Percentiles rank a stretch among this genome's conserved stretches.
Evolutionary conservation across 495 filamentous ascomycete genomes (phyloP).

Genomic region (Viridothelium virens): DNA sequence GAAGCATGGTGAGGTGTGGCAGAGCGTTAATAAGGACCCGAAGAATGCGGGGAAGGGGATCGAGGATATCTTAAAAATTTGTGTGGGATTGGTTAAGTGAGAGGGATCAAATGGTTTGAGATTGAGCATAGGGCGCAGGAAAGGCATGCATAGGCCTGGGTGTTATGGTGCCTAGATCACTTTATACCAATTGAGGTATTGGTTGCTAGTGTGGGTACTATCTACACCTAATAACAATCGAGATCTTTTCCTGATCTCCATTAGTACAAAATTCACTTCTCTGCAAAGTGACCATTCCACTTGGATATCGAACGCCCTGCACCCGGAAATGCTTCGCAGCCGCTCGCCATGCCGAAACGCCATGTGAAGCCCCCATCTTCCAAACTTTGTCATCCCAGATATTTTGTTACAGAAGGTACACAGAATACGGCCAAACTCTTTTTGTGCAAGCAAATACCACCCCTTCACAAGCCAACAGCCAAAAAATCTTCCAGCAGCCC

Average conservation of each 20-base stretch:
- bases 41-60: constrained; percentile 60
- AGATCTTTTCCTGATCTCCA: background rate
- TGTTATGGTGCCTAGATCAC: too few species aligned
- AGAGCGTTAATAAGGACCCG: constrained; percentile 75
- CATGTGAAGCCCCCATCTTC: background rate
- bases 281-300: background rate
- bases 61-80: constrained; percentile 76
- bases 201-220: too few species aligned
- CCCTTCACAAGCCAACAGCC: constrained; percentile 1
- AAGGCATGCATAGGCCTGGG: too few species aligned
- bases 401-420: background rate
- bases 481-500: constrained; percentile 6
- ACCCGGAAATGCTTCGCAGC: background rate
- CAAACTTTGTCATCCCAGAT: background rate
- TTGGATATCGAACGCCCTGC: background rate
- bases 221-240: background rate
- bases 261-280: background rate
- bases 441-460: background rate
- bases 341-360: background rate
- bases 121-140: background rate
- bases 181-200: too few species aligned
- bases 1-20: constrained; percentile 89
- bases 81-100: constrained; percentile 52
- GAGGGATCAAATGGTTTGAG: constrained; percentile 2
- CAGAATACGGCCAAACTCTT: background rate